Percentiles rank a stretch among this genome's conserved stretches.
These are phyloP conservation scores for Hypoxylon perforatum DNA, from an alignment of 495 filamentous ascomycete species.

Conservation along the genomic window DNA sequence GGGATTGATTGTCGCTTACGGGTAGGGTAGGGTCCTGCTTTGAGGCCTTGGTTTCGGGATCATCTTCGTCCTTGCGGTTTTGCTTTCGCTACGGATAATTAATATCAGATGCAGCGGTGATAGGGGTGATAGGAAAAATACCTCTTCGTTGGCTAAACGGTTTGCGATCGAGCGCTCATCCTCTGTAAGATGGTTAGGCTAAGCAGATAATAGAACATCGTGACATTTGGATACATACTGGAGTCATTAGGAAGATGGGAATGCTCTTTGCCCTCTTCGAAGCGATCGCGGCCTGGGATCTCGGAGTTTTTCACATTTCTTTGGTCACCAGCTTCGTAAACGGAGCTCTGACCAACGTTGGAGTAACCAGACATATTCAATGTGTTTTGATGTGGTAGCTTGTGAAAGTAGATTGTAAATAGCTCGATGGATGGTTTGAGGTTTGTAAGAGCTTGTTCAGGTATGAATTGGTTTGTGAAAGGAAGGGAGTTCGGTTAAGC, in stretches of 20 bases:
- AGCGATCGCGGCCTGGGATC: slow-evolving; percentile 60
- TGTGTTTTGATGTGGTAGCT: slow-evolving; percentile 6
- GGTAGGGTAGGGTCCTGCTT: slow-evolving; percentile 76
- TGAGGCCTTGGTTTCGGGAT: slow-evolving; percentile 65
- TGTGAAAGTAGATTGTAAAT: neutral
- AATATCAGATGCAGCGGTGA: slow-evolving; percentile 16
- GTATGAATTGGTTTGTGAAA: neutral
- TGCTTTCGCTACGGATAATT: slow-evolving; percentile 48
- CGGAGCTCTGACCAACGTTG: slow-evolving; percentile 52
- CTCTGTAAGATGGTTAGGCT: slow-evolving; percentile 59
- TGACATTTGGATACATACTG: slow-evolving; percentile 63
- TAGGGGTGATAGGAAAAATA: slow-evolving; percentile 19
- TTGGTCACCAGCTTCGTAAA: slow-evolving; percentile 73
- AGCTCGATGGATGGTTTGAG: neutral
- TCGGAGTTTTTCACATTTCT: slow-evolving; percentile 70
- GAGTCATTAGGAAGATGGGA: slow-evolving; percentile 78
- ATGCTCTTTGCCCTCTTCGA: slow-evolving; percentile 72
- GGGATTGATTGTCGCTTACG: slow-evolving; percentile 52
- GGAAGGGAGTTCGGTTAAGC: neutral
- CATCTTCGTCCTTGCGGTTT: slow-evolving; percentile 51
- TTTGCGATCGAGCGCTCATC: slow-evolving; percentile 84
- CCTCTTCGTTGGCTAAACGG: slow-evolving; percentile 72
- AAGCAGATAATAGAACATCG: neutral
- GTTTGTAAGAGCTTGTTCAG: neutral
- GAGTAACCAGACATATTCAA: slow-evolving; percentile 53